phyloP scores from a whole-genome alignment of 2,329 filamentous ascomycete species.

The Ophiostoma novo-ulmi region DNA sequence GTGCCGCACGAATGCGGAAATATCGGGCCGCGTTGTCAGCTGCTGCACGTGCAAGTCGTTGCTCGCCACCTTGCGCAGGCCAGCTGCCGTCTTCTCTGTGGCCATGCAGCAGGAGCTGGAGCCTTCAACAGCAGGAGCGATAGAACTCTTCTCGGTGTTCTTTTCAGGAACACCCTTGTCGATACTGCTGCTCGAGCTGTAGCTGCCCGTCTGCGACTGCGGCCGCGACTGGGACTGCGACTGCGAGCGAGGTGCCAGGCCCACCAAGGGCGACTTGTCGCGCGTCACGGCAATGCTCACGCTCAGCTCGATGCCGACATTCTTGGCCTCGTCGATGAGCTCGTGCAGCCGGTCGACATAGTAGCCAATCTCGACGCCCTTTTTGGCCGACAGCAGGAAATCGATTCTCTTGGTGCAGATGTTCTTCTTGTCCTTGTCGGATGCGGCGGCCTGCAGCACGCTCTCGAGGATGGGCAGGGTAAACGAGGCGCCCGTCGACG shows the following conservation, averaged over 20 bases:
- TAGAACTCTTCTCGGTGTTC: background rate
- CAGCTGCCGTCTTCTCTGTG: slow-evolving; percentile 28
- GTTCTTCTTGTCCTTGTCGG: slow-evolving; percentile 22
- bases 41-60: slow-evolving; percentile 42
- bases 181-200: background rate
- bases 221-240: too few relatives aligned
- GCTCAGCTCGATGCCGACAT: slow-evolving; percentile 45
- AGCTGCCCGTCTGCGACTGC: background rate
- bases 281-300: slow-evolving; percentile 53
- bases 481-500: slow-evolving; percentile 59
- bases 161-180: background rate
- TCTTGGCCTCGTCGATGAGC: slow-evolving; percentile 41
- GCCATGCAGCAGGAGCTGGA: slow-evolving; percentile 19
- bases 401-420: slow-evolving; percentile 51
- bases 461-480: slow-evolving; percentile 56
- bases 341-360: slow-evolving; percentile 48
- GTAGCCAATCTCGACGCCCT: slow-evolving; percentile 51
- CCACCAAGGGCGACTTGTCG: slow-evolving; percentile 14
- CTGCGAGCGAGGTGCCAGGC: background rate
- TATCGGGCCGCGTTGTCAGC: slow-evolving; percentile 46
- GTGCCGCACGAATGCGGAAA: slow-evolving; percentile 47
- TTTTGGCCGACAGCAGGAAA: slow-evolving; percentile 48
- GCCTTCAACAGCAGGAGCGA: background rate
- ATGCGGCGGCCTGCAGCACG: slow-evolving; percentile 39
- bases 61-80: slow-evolving; percentile 29